These are phyloP conservation scores for Oidiodendron maius DNA, from an alignment of 495 filamentous ascomycete species.

Conservation along the genomic window DNA sequence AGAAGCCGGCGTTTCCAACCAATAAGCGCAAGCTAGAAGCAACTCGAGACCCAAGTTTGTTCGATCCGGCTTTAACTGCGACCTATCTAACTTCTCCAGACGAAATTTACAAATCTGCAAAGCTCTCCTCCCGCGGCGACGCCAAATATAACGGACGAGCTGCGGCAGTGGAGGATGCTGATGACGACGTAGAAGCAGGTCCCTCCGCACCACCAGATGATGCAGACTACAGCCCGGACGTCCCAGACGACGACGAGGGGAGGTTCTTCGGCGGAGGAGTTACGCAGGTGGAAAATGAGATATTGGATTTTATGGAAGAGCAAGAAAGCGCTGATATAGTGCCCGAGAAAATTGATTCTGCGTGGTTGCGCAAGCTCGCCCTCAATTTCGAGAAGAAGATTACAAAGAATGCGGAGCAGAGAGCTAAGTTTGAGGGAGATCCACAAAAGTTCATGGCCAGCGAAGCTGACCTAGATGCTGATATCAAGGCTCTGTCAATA, in stretches of 20 bases:
- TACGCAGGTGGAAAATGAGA: slow-evolving; percentile 69
- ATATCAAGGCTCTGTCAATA: slow-evolving; percentile 83
- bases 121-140: slow-evolving; percentile 55
- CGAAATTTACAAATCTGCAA: slow-evolving; percentile 84
- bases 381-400: slow-evolving; percentile 89
- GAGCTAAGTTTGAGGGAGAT: slow-evolving; percentile 79
- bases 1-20: slow-evolving; percentile 47
- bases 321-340: slow-evolving; percentile 51
- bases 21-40: slow-evolving; percentile 77
- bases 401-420: slow-evolving; percentile 84
- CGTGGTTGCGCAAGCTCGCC: slow-evolving; percentile 78
- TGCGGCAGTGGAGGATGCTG: slow-evolving; percentile 53
- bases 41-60: slow-evolving; percentile 63
- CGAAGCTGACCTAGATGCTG: slow-evolving; percentile 88
- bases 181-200: slow-evolving; percentile 59
- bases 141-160: slow-evolving; percentile 57
- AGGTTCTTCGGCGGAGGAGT: slow-evolving; percentile 95
- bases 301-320: slow-evolving; percentile 84
- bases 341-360: slow-evolving; percentile 71
- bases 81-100: slow-evolving; percentile 32
- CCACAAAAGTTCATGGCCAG: slow-evolving; percentile 69
- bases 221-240: slow-evolving; percentile 51
- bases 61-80: background rate
- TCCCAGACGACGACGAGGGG: slow-evolving; percentile 80
- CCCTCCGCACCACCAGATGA: slow-evolving; percentile 59